Evolutionary conservation across 495 filamentous ascomycete species (phyloP).

Genomic region (Ramalina intermedia): DNA sequence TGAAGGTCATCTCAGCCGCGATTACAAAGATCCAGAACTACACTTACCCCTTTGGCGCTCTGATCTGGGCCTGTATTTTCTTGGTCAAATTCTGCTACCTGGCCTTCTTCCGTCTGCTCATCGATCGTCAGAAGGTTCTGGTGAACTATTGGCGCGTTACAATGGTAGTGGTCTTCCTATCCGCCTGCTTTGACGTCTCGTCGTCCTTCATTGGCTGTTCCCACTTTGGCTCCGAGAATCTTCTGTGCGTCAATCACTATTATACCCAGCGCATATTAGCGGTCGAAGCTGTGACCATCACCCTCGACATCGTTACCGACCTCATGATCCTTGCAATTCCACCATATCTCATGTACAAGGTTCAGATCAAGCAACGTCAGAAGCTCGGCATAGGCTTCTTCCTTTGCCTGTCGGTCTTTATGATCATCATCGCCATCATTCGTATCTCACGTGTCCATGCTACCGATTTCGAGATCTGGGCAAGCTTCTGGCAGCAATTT

Average conservation of each 20-base stretch:
- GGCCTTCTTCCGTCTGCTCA: conserved; percentile 21
- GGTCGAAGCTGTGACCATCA: conserved; percentile 4
- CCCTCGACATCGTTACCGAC: conserved; percentile 15
- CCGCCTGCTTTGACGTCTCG: background rate
- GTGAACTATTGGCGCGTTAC: conserved; percentile 17
- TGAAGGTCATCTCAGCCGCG: background rate
- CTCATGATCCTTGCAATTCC: conserved; percentile 18
- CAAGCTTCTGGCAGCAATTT: conserved; percentile 9
- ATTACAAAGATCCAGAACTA: conserved; percentile 2
- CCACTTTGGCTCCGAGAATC: conserved; percentile 1
- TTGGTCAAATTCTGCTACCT: conserved; percentile 21
- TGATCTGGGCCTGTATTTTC: conserved; percentile 8
- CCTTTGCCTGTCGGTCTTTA: conserved; percentile 17
- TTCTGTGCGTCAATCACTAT: conserved; percentile 5
- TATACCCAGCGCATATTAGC: conserved; percentile 5
- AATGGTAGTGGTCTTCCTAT: conserved; percentile 7
- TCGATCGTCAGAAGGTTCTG: conserved; percentile 9
- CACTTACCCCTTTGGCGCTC: conserved; percentile 4
- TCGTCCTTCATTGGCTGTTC: conserved; percentile 1
- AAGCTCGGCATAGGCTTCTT: conserved; percentile 16
- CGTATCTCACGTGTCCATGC: conserved; percentile 8
- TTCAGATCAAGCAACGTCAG: conserved; percentile 10
- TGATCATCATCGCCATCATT: conserved; percentile 17
- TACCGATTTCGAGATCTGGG: conserved; percentile 2
- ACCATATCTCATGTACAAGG: conserved; percentile 14